Percentiles rank a stretch among this genome's conserved stretches.
These are phyloP conservation scores for Phoma sp. DNA, from an alignment of 2,329 filamentous ascomycete species.

Conservation along the genomic window DNA sequence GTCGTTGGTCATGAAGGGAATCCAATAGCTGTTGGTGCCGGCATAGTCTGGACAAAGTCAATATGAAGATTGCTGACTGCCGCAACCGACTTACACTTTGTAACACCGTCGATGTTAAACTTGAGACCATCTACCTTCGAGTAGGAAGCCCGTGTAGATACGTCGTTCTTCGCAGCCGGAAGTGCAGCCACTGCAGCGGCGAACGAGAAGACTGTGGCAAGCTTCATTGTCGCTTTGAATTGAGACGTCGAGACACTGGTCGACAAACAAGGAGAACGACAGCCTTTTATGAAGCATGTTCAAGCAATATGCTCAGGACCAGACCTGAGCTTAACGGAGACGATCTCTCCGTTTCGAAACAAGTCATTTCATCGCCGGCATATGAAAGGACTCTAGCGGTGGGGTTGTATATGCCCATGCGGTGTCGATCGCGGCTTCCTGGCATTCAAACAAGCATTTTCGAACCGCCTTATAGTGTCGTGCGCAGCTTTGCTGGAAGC, in stretches of 20 bases:
- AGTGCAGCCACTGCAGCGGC: constrained; percentile 29
- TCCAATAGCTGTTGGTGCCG: constrained; percentile 64
- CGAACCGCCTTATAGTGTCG: neutral
- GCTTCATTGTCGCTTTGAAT: constrained; percentile 28
- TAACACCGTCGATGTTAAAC: constrained; percentile 46
- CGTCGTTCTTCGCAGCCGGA: constrained; percentile 18
- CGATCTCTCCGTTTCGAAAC: constrained; percentile 10
- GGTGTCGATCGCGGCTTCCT: neutral
- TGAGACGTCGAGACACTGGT: neutral
- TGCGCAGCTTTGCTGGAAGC: neutral
- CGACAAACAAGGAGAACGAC: neutral
- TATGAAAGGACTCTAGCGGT: constrained; percentile 4
- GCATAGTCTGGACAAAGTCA: constrained; percentile 38
- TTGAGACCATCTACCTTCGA: constrained; percentile 38
- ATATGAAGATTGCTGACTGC: neutral
- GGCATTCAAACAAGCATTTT: neutral
- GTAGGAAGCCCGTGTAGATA: constrained; percentile 30
- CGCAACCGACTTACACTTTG: constrained; percentile 30
- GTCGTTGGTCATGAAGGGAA: constrained; percentile 60
- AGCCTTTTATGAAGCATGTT: neutral
- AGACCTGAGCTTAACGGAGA: neutral
- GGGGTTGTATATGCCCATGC: constrained; percentile 1
- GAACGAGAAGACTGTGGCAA: constrained; percentile 25
- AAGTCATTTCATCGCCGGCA: neutral
- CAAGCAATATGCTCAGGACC: neutral